These are phyloP conservation scores for Martensiomyces pterosporus DNA, from an alignment of 192 early-diverging fungal species.

Conservation along the genomic window DNA sequence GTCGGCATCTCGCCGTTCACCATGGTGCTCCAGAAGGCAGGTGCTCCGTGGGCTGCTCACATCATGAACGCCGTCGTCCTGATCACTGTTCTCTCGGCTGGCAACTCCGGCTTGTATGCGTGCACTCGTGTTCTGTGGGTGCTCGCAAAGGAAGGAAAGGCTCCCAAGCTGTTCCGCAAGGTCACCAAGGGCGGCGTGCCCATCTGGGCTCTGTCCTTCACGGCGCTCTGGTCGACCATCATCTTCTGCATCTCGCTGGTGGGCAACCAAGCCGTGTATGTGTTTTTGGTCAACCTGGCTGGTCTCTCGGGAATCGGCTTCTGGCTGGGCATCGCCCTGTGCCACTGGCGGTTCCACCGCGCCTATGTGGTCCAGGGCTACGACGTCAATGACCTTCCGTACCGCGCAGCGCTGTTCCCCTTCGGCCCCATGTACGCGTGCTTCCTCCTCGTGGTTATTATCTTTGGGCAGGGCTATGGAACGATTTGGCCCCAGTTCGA, in stretches of 20 bases:
- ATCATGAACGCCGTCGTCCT: conserved; percentile 71
- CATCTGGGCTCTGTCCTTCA: conserved; percentile 50
- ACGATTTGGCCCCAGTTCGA: conserved; percentile 55
- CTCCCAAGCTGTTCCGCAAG: conserved; percentile 60
- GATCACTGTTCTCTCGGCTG: conserved; percentile 66
- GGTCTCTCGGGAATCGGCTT: conserved; percentile 80
- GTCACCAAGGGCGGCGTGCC: conserved; percentile 54
- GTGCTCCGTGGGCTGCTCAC: conserved; percentile 56
- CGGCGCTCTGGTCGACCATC: conserved; percentile 60
- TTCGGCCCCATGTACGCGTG: conserved; percentile 69
- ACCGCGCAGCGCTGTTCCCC: conserved; percentile 70
- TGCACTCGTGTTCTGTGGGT: conserved; percentile 76
- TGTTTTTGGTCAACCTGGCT: conserved; percentile 62
- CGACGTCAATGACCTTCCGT: conserved; percentile 62
- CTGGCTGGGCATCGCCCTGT: conserved; percentile 78
- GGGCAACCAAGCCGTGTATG: conserved; percentile 69
- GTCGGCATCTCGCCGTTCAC: conserved; percentile 69
- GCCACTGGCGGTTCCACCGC: conserved; percentile 79
- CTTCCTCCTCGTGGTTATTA: conserved; percentile 57
- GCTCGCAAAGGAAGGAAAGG: conserved; percentile 72
- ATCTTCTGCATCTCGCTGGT: conserved; percentile 61
- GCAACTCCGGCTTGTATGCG: conserved; percentile 84
- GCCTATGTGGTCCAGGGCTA: conserved; percentile 71
- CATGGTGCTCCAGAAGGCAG: conserved; percentile 61
- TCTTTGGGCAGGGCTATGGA: conserved; percentile 55